Base-by-base conservation (phyloP, 2,329 filamentous ascomycete genomes). In the Trichoderma koningii region DNA sequence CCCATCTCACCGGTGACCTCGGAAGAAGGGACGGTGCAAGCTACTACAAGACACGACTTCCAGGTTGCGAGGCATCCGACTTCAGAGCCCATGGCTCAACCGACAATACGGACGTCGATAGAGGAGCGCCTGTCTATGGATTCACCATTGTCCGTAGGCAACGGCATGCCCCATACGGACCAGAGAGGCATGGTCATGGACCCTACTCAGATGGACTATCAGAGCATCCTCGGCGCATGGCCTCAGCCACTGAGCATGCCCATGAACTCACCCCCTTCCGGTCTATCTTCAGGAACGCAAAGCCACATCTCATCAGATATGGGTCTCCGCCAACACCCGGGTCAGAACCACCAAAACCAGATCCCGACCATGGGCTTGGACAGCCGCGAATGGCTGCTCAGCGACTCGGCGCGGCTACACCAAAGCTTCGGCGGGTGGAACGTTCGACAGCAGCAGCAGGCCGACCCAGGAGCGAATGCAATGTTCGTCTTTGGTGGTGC, bases 361-460 rank as follows among this genome's bases (percentile, higher is more conserved):
- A 48, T n/a, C 55, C 72, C 65, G 64, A 72, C 63, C 17, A 64
- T 72, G 67, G 74, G 75, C 6, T 75, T 86, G 51, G 83, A 85
- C 66, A 80, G 80, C 9, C 81, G 83, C 66, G 82, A 86, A 45
- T 87, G 83, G 82, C 84, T 85, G 69, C 73, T 87, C 21, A 85
- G 80, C 61, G 85, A 87, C 66, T 81, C 84, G 19, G 83, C 82
- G 28, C 83, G 79, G 66, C 86, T 84, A 83, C 83, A 86, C 65
- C 82, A 85, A 63, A 81, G 84, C 66, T 87, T 86, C 69, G 80
- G 85, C 63, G 74, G 78, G 3, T 87, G 84, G 84, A 80, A 79
- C 41, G 72, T 80, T 62, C 73, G 75, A 30, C 71, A 69, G 62
- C 64, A 67, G 30, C 34, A 38, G 44, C 45, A 19, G 69, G 69